Evolutionary conservation across 2,329 filamentous ascomycete genomes (phyloP), one percentile per base, ranked within the genome.

Genomic region (Pseudocercospora macadamiae): DNA sequence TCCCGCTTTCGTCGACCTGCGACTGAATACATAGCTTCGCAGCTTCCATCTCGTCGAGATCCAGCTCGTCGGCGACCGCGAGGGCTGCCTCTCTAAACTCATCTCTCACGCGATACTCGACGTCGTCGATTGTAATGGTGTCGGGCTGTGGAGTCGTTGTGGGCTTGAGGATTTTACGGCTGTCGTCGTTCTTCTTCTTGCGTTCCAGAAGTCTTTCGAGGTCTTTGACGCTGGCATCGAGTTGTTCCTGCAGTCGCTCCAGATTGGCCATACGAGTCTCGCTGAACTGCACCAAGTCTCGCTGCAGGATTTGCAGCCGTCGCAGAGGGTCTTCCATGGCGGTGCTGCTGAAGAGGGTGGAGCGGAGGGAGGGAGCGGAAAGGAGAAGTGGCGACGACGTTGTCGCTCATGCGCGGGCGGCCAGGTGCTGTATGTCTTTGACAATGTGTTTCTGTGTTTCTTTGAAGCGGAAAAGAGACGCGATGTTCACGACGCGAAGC

Each of bases 21-120:
- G 88, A 86, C 52, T 96, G 79, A 57, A 96, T 85, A 53, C 71
- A 73, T 51, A 95, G 83, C 65, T 84, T 83, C 8, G 91, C 90
- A 16, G 93, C 89, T 68, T 95, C 86, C 57, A 96, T 73, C 75
- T 99, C 96, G 76, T 99, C 93, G 53, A 99, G 81, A 69, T 96
- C 88, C 62, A 97, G 81, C 66, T 91, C 90, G 74, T 97, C 93
- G 55, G 93, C 90, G 34, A 99, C 81, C 68, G 91, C 85, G 28
- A 96, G 81, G 21, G 87, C 85, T 66, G 89, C 86, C 74, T 96
- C 89, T 71, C 93, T 87, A 75, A 99, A 97, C 62, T 91, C 87
- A 56, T 90, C 84, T 75, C 96, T 97, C 77, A 99, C 80, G 19
- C 83, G 79, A 74, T 91, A 97, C 69, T 93, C 86, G 30, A 85